Conservation (phyloP, 306 rosid species). For the Fragaria ananassa region DNA sequence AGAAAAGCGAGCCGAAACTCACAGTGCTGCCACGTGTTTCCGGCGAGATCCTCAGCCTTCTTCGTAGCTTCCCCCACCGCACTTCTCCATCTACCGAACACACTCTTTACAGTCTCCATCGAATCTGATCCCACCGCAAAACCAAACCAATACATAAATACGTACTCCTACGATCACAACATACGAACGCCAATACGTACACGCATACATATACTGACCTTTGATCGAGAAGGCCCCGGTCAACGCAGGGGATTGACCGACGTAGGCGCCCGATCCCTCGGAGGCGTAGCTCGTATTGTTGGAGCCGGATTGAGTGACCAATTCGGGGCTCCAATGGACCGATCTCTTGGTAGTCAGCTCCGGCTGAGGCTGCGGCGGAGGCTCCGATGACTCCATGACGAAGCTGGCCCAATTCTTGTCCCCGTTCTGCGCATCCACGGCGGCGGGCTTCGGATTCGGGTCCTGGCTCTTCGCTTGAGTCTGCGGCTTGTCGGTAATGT, state of each 20-base stretch:
- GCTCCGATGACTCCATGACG: conserved; percentile 34
- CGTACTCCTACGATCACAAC: background rate
- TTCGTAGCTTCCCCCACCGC: conserved; percentile 67
- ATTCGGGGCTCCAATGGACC: conserved; percentile 78
- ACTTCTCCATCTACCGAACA: conserved; percentile 77
- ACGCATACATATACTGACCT: conserved; percentile 36
- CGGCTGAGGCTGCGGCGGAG: conserved; percentile 20
- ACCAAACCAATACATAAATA: conserved; percentile 2
- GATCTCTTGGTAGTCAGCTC: conserved; percentile 51
- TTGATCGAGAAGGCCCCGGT: conserved; percentile 41
- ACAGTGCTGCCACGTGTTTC: conserved; percentile 96
- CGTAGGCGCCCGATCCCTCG: conserved; percentile 31
- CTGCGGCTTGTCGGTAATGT: conserved; percentile 19
- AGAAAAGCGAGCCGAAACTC: conserved; percentile 22
- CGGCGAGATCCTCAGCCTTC: conserved; percentile 87
- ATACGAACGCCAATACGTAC: background rate
- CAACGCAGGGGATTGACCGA: conserved; percentile 28
- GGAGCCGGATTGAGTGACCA: conserved; percentile 52
- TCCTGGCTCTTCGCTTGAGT: background rate
- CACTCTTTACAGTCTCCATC: conserved; percentile 55
- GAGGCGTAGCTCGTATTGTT: conserved; percentile 11
- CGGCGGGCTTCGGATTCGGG: conserved; percentile 20
- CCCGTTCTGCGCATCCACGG: conserved; percentile 25
- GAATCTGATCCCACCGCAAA: conserved; percentile 46
- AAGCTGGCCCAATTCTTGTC: conserved; percentile 30